Base-by-base conservation (phyloP, 2,329 filamentous ascomycete genomes). In the Pseudogymnoascus sp. region DNA sequence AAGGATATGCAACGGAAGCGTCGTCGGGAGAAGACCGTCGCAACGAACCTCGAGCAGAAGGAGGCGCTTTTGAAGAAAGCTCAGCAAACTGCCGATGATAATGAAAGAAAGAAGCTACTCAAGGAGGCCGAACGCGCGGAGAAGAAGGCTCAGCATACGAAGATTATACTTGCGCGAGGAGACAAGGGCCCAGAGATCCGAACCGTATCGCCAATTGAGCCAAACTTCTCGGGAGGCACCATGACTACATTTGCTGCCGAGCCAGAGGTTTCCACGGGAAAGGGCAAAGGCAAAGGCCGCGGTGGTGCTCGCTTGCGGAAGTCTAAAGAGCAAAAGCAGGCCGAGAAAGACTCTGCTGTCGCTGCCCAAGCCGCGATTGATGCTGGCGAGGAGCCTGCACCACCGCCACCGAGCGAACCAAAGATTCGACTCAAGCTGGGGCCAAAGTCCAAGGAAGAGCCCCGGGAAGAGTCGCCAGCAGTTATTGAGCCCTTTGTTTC, bases 1-100 rank as follows among this genome's bases (percentile, higher is more conserved):
- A 99, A 99, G 77, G 94, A 99, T 70, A 97, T 99, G 90, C 94
- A 99, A 72, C 88, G 94, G 64, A 99, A 97, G 77, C 84, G 94
- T 62, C 86, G 94, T 41, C 88, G 94, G 15, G 92, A 97, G 72
- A 96, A 96, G 76, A 95, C 92, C 3, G 91, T 96, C 79, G 91
- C 91, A 3, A 88, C 95, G 62, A 92, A 91, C 5, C 88, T 95
- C 67, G 92, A 96, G 71, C 86, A 91, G 71, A 94, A 95, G 75
- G 89, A 94, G 64, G 83, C 88, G 3, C 89, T 90, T 3, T 78
- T 95, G 45, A 85, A 87, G 63, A 87, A 87, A 65, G 90, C 92
- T 8, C 82, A 87, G 61, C 83, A 86, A 59, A 88, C 90, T 2
- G 82, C 89, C 64, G 90, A 96, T 69, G 89, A 94, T 63, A 81